These are phyloP conservation scores for Spongiforma sp. DNA, from an alignment of 1,284 basidiomycete genomes.

Conservation along the genomic window DNA sequence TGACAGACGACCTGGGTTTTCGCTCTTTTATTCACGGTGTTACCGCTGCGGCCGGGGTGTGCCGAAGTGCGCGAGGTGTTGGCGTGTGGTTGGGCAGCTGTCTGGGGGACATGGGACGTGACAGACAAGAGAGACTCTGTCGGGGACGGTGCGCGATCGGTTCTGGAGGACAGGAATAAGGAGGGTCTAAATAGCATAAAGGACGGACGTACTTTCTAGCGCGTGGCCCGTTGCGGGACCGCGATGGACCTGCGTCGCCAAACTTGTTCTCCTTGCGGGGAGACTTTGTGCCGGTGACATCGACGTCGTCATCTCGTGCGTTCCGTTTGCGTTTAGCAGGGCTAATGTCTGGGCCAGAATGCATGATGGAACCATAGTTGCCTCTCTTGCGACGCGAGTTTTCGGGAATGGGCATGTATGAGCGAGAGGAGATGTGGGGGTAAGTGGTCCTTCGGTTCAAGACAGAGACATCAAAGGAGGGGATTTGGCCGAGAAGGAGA, in stretches of 20 bases:
- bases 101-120: slow-evolving; percentile 56
- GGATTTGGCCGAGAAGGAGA: slow-evolving; percentile 66
- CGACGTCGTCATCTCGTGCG: slow-evolving; percentile 63
- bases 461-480: slow-evolving; percentile 64
- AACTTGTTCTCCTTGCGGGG: slow-evolving; percentile 50
- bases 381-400: slow-evolving; percentile 61
- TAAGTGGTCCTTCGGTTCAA: slow-evolving; percentile 70
- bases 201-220: slow-evolving; percentile 59
- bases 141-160: slow-evolving; percentile 69
- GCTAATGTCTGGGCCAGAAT: slow-evolving; percentile 50
- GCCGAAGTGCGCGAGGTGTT: slow-evolving; percentile 35
- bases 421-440: slow-evolving; percentile 71
- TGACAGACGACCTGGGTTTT: slow-evolving; percentile 32
- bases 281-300: slow-evolving; percentile 45
- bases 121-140: slow-evolving; percentile 74
- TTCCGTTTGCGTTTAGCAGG: slow-evolving; percentile 67
- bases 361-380: slow-evolving; percentile 53
- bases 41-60: slow-evolving; percentile 40
- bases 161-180: slow-evolving; percentile 40
- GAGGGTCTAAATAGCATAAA: slow-evolving; percentile 6
- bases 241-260: slow-evolving; percentile 43
- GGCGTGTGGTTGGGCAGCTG: slow-evolving; percentile 33
- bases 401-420: slow-evolving; percentile 68
- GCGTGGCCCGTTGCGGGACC: slow-evolving; percentile 55
- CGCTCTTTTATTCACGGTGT: slow-evolving; percentile 42